Percentiles rank a stretch among this genome's conserved stretches.
Conservation (phyloP, 208 protist genomes). For the Trypanosomatidae sp. region DNA sequence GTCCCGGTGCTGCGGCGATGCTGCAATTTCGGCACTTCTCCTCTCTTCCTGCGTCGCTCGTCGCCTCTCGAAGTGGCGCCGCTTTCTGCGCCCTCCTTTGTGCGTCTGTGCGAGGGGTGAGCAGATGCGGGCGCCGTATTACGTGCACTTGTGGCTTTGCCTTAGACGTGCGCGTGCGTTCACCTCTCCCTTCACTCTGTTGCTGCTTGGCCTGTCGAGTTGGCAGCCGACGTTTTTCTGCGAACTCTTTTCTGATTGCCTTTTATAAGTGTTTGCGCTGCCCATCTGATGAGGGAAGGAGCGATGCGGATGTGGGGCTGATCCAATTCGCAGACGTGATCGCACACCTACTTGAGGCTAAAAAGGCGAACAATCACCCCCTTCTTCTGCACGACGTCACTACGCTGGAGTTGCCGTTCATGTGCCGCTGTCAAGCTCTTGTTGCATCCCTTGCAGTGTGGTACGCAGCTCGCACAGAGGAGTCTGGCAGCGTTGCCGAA, state of each 20-base stretch:
- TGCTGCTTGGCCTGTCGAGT: too few relatives aligned
- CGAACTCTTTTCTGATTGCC: background rate
- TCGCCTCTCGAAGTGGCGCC: background rate
- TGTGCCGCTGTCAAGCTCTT: background rate
- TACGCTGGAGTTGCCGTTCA: background rate
- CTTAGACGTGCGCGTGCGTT: constrained; percentile 4
- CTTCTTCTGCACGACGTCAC: background rate
- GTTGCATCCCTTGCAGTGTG: background rate
- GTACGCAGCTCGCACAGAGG: background rate
- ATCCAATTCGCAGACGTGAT: background rate
- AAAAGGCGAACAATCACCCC: background rate
- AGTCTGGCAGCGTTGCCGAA: background rate
- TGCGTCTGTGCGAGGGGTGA: background rate
- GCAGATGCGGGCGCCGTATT: background rate
- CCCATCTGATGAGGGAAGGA: too few relatives aligned
- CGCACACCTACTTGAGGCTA: background rate
- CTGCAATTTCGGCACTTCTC: background rate
- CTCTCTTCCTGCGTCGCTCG: background rate
- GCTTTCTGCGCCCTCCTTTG: background rate
- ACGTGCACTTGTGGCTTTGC: background rate
- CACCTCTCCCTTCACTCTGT: background rate
- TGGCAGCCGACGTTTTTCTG: too few relatives aligned
- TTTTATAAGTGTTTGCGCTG: background rate
- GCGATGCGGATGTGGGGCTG: background rate
- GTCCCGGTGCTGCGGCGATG: too few relatives aligned